Percentiles rank a stretch among this genome's conserved stretches.
phyloP scores from a whole-genome alignment of 768 basidiomycete species.

The Multifurca ochricompacta region DNA sequence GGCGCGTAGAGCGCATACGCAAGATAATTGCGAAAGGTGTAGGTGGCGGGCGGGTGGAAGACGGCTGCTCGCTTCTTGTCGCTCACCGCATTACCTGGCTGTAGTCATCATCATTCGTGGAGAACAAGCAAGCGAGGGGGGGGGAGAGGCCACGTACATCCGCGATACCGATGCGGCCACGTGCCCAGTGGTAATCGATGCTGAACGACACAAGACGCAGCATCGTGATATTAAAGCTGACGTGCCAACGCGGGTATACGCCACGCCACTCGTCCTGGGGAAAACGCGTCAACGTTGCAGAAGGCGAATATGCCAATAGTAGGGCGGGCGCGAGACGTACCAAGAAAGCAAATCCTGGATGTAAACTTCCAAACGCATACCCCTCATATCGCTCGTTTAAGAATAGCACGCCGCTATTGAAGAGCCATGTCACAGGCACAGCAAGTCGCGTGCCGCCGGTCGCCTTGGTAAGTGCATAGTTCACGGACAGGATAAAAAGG shows the following conservation, averaged over 20 bases:
- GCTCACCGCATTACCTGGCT: conserved; percentile 29
- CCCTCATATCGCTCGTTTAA: conserved; percentile 69
- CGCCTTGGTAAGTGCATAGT: conserved; percentile 55
- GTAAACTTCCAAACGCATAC: conserved; percentile 55
- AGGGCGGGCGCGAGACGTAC: conserved; percentile 38
- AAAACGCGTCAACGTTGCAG: background rate
- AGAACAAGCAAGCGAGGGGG: conserved; percentile 3
- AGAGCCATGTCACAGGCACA: conserved; percentile 62
- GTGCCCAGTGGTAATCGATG: conserved; percentile 90
- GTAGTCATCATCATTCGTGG: conserved; percentile 18
- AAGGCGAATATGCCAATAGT: no score
- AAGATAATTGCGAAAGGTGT: conserved; percentile 66
- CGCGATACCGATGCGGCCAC: conserved; percentile 29
- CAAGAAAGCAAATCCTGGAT: conserved; percentile 46
- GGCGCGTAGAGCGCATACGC: conserved; percentile 89
- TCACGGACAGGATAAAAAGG: conserved; percentile 55
- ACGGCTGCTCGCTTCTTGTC: conserved; percentile 55
- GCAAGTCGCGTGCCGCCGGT: conserved; percentile 37
- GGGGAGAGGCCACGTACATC: conserved; percentile 32
- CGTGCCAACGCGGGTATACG: conserved; percentile 85
- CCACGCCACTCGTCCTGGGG: conserved; percentile 62
- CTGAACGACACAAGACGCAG: conserved; percentile 87
- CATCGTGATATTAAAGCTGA: conserved; percentile 95
- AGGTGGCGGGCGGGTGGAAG: conserved; percentile 49
- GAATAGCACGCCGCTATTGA: conserved; percentile 69